Evolutionary conservation across 129 eudicot species (phyloP).

Genomic region (Chrysanthemum lavandulifolium): DNA sequence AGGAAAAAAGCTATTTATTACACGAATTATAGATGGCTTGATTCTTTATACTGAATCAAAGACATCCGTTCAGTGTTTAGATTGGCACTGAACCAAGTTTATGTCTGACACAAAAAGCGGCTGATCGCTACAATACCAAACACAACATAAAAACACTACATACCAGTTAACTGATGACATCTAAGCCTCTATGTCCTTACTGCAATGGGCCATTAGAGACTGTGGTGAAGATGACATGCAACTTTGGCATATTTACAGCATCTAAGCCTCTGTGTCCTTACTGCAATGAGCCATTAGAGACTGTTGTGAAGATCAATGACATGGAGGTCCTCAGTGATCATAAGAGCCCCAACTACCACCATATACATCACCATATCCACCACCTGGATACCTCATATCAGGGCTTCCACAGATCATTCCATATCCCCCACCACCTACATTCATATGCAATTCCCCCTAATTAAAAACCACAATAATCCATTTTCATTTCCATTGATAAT

Average conservation of each 20-base stretch:
- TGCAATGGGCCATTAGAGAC: too few species aligned
- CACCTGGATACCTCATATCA: slow-evolving; percentile 56
- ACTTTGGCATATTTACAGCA: neutral
- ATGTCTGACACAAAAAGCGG: too few species aligned
- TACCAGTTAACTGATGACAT: too few species aligned
- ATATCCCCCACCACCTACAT: slow-evolving; percentile 61
- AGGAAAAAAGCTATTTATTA: too few species aligned
- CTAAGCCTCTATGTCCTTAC: too few species aligned
- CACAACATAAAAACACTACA: neutral
- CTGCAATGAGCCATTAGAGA: neutral
- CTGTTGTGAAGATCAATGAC: slow-evolving; percentile 36
- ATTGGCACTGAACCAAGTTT: too few species aligned
- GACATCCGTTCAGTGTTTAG: too few species aligned
- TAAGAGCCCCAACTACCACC: slow-evolving; percentile 66
- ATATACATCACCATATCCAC: slow-evolving; percentile 51
- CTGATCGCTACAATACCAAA: slow-evolving; percentile 6
- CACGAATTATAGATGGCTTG: too few species aligned
- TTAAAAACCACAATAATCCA: neutral
- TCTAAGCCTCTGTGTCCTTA: neutral
- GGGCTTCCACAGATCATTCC: slow-evolving; percentile 68
- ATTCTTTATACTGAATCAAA: too few species aligned
- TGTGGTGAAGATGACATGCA: neutral
- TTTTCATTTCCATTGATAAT: neutral
- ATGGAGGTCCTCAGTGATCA: slow-evolving; percentile 64
- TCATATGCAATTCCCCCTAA: neutral